Evolutionary conservation across 768 basidiomycete species (phyloP).

Genomic region (Chlorophyllum brunneum): DNA sequence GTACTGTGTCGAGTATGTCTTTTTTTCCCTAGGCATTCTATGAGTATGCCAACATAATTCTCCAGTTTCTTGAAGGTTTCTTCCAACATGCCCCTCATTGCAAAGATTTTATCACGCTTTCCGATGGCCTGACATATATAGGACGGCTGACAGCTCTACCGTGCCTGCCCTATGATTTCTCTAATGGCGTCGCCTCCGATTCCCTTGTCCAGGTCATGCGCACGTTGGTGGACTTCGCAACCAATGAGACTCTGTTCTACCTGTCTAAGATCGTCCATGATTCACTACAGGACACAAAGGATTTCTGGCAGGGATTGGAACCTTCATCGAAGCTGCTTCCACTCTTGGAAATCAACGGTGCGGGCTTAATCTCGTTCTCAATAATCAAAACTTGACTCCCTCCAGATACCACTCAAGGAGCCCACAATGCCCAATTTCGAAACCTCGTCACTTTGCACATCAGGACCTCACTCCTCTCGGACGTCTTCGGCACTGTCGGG

Average conservation of each 20-base stretch:
- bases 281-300: conserved; percentile 64
- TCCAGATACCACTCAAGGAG: conserved; percentile 41
- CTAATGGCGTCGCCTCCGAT: conserved; percentile 79
- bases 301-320: conserved; percentile 60
- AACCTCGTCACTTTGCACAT: conserved; percentile 72
- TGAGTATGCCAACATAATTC: neutral
- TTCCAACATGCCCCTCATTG: conserved; percentile 91
- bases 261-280: conserved; percentile 66
- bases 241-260: conserved; percentile 67
- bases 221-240: conserved; percentile 84
- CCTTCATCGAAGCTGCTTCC: conserved; percentile 61
- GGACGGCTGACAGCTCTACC: conserved; percentile 78
- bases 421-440: conserved; percentile 65
- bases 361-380: conserved; percentile 25
- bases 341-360: conserved; percentile 52
- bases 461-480: conserved; percentile 78
- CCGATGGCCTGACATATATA: conserved; percentile 70
- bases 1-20: conserved; percentile 66
- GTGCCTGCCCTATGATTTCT: conserved; percentile 87
- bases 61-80: conserved; percentile 89
- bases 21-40: neutral
- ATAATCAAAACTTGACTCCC: too few species aligned
- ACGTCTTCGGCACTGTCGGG: conserved; percentile 80
- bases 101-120: conserved; percentile 78
- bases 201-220: conserved; percentile 87